Percentiles rank a stretch among this genome's conserved stretches.
These are phyloP conservation scores for Claviceps capensis DNA, from an alignment of 2,329 filamentous ascomycete genomes.

Conservation along the genomic window DNA sequence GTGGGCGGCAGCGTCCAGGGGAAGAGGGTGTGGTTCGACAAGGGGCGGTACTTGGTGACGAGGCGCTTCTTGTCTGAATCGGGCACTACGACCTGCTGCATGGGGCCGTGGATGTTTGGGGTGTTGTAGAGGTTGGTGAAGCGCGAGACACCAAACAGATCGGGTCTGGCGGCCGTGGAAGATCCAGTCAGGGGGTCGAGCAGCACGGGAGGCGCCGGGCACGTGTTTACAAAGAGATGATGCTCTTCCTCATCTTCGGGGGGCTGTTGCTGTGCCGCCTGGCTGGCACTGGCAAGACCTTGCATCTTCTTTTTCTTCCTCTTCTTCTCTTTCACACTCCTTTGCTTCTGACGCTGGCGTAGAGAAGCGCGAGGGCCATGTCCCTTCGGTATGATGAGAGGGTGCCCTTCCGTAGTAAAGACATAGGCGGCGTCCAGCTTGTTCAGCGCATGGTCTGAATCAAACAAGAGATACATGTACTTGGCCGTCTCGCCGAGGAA, in stretches of 20 bases:
- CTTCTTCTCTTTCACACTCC: neutral
- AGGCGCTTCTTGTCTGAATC: conserved; percentile 28
- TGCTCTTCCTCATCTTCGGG: conserved; percentile 24
- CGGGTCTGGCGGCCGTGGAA: conserved; percentile 60
- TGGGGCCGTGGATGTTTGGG: conserved; percentile 44
- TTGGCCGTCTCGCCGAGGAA: conserved; percentile 94
- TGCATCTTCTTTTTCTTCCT: neutral
- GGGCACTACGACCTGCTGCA: conserved; percentile 25
- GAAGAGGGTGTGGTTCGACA: conserved; percentile 71
- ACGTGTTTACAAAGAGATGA: conserved; percentile 40
- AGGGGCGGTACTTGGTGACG: conserved; percentile 30
- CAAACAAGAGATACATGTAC: conserved; percentile 87
- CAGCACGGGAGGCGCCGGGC: conserved; percentile 45
- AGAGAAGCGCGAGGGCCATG: too few relatives aligned
- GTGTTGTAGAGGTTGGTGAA: conserved; percentile 71
- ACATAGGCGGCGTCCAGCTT: conserved; percentile 76
- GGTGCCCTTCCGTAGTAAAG: conserved; percentile 93
- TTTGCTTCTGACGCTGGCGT: conserved; percentile 8
- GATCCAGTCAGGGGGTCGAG: conserved; percentile 59
- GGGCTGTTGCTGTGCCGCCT: neutral
- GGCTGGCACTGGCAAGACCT: conserved; percentile 13
- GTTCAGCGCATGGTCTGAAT: conserved; percentile 75
- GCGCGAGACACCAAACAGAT: conserved; percentile 81
- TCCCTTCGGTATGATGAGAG: conserved; percentile 58
- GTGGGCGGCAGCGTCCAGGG: conserved; percentile 80